Conservation (phyloP, 2,329 filamentous ascomycete genomes). For the Ceratocystis huliohia region DNA sequence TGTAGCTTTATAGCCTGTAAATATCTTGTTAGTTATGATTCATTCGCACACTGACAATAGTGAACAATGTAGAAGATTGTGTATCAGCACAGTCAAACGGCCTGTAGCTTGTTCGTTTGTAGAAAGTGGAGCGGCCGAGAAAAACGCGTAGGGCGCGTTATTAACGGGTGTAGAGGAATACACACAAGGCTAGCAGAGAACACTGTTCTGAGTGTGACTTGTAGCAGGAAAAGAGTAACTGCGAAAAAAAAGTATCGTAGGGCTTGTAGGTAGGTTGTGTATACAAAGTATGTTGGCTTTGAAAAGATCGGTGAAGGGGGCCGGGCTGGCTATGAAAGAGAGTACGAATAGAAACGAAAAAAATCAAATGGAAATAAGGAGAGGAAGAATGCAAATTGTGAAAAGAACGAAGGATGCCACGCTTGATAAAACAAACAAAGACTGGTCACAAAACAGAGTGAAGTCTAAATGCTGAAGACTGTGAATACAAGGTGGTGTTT, state of each 20-base stretch:
- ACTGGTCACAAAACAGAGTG: conserved; percentile 13
- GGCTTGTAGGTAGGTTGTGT: conserved; percentile 15
- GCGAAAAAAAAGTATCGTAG: not conserved
- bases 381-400: conserved; percentile 18
- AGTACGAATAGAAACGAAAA: conserved; percentile 24
- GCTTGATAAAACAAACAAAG: conserved; percentile 21
- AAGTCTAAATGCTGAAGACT: conserved; percentile 16
- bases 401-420: conserved; percentile 20
- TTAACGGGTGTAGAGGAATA: not conserved
- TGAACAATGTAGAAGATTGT: not conserved
- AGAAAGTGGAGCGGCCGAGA: not conserved
- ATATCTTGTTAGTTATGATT: not conserved
- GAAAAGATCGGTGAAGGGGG: conserved; percentile 16
- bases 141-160: conserved; percentile 4
- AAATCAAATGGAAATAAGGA: conserved; percentile 22
- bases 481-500: conserved; percentile 5
- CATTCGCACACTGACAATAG: not conserved
- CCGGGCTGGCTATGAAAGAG: conserved; percentile 11
- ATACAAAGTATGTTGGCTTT: conserved; percentile 21
- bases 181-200: conserved; percentile 3
- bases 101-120: not conserved
- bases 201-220: conserved; percentile 4
- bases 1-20: conserved; percentile 1
- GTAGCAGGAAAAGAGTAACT: not conserved
- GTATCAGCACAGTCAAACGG: not conserved